Percentiles rank a stretch among this genome's conserved stretches.
Evolutionary conservation across 2,329 filamentous ascomycete species (phyloP).

Genomic region (Diaporthe citri): DNA sequence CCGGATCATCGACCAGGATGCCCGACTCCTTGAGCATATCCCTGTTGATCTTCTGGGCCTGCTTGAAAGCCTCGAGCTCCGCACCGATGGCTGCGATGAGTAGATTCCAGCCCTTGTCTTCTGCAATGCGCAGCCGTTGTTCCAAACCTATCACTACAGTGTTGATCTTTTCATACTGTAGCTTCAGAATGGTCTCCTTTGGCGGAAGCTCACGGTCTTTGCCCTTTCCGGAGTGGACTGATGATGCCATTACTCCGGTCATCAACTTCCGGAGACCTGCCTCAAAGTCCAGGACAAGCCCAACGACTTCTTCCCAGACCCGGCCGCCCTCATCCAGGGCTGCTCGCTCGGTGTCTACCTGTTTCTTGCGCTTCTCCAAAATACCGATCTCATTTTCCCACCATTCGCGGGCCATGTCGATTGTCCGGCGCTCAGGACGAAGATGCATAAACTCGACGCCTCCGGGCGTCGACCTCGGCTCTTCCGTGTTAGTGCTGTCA

Average conservation of each 20-base stretch:
- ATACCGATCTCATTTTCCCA: constrained; percentile 74
- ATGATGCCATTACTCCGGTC: constrained; percentile 48
- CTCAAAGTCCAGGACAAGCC: constrained; percentile 75
- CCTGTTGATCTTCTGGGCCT: constrained; percentile 48
- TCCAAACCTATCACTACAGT: constrained; percentile 68
- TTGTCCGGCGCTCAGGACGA: constrained; percentile 73
- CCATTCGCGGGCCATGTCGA: constrained; percentile 78
- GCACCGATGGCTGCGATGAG: constrained; percentile 82
- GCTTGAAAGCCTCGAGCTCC: constrained; percentile 55
- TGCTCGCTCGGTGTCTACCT: constrained; percentile 70
- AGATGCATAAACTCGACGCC: constrained; percentile 70
- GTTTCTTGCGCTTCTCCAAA: constrained; percentile 65
- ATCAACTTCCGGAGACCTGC: constrained; percentile 69
- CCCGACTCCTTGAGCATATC: constrained; percentile 49
- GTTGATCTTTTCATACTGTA: constrained; percentile 69
- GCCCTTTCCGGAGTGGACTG: constrained; percentile 48
- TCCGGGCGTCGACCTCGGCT: constrained; percentile 49
- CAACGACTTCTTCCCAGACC: constrained; percentile 74
- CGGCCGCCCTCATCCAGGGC: constrained; percentile 76
- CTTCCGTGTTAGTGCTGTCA: constrained; percentile 35
- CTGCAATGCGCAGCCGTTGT: constrained; percentile 65
- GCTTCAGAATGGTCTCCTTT: constrained; percentile 54
- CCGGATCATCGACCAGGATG: constrained; percentile 44
- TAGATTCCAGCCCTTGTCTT: constrained; percentile 77
- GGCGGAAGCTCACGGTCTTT: constrained; percentile 45